phyloP scores from a whole-genome alignment of 257 asterid species.

The Fraxinus pennsylvanica region DNA sequence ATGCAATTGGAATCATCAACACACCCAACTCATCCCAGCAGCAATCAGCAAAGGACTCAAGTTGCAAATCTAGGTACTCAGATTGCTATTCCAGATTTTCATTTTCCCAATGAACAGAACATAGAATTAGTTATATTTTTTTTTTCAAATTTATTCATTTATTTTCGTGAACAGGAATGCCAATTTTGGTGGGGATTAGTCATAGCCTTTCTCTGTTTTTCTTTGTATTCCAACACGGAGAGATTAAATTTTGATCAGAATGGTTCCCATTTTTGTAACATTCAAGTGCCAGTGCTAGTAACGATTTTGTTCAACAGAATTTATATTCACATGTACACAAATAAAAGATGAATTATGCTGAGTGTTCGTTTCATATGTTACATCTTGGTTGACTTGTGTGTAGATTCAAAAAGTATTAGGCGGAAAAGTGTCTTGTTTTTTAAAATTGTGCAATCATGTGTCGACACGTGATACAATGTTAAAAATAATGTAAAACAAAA shows the following conservation, averaged over 20 bases:
- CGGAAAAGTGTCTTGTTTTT: too few relatives aligned
- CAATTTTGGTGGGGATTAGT: slow-evolving; percentile 29
- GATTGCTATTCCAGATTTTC: not conserved
- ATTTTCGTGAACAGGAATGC: slow-evolving; percentile 27
- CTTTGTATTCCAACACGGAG: slow-evolving; percentile 23
- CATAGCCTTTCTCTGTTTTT: slow-evolving; percentile 29
- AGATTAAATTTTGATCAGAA: slow-evolving; percentile 29
- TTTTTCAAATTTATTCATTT: not conserved
- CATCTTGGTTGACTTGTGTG: too few relatives aligned
- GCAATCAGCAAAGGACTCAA: not conserved
- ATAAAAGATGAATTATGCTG: too few relatives aligned
- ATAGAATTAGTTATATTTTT: not conserved
- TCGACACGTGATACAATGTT: too few relatives aligned
- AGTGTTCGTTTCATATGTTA: too few relatives aligned
- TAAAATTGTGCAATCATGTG: too few relatives aligned
- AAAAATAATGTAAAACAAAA: too few relatives aligned
- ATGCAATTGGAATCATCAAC: not conserved
- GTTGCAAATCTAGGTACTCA: slow-evolving; percentile 26
- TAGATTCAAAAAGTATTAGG: too few relatives aligned
- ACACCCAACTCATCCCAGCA: not conserved
- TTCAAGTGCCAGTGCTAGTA: not conserved
- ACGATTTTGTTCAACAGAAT: too few relatives aligned
- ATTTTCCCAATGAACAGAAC: not conserved
- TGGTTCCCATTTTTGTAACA: not conserved
- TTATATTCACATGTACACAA: too few relatives aligned